Evolutionary conservation across 306 rosid species (phyloP).

Genomic region (Casuarina glauca): DNA sequence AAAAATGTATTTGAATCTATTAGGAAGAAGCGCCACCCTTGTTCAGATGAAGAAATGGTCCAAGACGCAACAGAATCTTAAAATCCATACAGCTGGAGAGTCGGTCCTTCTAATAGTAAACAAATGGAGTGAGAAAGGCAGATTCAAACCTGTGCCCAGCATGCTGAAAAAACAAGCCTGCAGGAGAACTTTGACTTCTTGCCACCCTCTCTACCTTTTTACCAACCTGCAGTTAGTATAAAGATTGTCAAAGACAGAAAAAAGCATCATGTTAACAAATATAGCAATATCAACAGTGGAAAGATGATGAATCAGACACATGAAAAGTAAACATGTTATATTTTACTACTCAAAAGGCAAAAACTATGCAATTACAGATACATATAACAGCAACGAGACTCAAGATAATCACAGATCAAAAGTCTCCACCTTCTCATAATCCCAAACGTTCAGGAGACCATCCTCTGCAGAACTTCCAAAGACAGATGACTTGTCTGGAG

Average conservation of each 20-base stretch:
- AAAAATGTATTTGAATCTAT: not conserved
- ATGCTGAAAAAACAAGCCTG: slow-evolving; percentile 96
- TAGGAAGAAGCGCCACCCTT: not conserved
- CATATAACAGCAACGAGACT: slow-evolving; percentile 7
- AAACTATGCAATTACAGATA: not conserved
- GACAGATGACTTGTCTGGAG: slow-evolving; percentile 92
- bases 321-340: not conserved
- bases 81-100: not conserved
- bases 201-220: slow-evolving; percentile 73
- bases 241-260: slow-evolving; percentile 11
- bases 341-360: not conserved
- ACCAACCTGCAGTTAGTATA: slow-evolving; percentile 54
- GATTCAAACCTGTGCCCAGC: slow-evolving; percentile 92
- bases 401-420: not conserved
- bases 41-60: slow-evolving; percentile 9
- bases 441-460: slow-evolving; percentile 95
- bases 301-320: not conserved
- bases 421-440: slow-evolving; percentile 77
- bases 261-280: not conserved
- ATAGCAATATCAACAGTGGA: not conserved
- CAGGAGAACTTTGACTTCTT: slow-evolving; percentile 59
- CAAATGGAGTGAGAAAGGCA: not conserved
- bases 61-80: not conserved
- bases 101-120: not conserved
- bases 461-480: slow-evolving; percentile 99